Percentiles rank a stretch among this genome's conserved stretches.
Conservation (phyloP, 2,329 filamentous ascomycete genomes). For the Trematosphaeria pertusa region DNA sequence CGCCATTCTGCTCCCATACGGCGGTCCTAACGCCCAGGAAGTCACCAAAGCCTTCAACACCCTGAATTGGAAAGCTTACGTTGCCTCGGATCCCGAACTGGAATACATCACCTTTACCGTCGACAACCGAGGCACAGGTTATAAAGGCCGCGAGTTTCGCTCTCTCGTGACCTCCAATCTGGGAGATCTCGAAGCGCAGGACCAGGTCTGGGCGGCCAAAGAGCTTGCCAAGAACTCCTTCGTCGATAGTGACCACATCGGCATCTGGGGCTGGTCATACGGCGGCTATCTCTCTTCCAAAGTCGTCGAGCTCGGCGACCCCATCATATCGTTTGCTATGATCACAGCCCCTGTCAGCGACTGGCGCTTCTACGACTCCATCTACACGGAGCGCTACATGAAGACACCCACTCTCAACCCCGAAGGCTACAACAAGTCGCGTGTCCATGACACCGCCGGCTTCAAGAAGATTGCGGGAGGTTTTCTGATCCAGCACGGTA, state of each 20-base stretch:
- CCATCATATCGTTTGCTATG: conserved; percentile 67
- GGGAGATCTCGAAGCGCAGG: conserved; percentile 67
- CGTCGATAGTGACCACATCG: conserved; percentile 66
- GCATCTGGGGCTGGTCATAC: conserved; percentile 74
- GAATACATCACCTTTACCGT: conserved; percentile 72
- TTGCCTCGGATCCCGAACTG: conserved; percentile 71
- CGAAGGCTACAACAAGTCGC: conserved; percentile 66
- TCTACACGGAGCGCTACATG: conserved; percentile 79
- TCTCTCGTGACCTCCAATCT: conserved; percentile 65
- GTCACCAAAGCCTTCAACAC: conserved; percentile 64
- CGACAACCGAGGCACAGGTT: conserved; percentile 72
- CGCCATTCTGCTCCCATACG: conserved; percentile 71
- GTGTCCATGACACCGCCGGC: conserved; percentile 64
- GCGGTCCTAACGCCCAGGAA: conserved; percentile 69
- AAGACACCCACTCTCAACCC: conserved; percentile 65
- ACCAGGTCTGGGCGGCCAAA: conserved; percentile 72
- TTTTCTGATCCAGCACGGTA: conserved; percentile 70
- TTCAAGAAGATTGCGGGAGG: conserved; percentile 69
- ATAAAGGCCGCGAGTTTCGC: conserved; percentile 69
- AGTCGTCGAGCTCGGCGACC: conserved; percentile 68
- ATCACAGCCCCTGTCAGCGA: conserved; percentile 72
- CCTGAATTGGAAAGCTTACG: conserved; percentile 67
- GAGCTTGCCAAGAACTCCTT: conserved; percentile 61
- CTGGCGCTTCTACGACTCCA: conserved; percentile 74
- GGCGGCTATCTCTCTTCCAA: conserved; percentile 72